phyloP scores from a whole-genome alignment of 306 rosid species.

The Cyclanthera cordifolia region DNA sequence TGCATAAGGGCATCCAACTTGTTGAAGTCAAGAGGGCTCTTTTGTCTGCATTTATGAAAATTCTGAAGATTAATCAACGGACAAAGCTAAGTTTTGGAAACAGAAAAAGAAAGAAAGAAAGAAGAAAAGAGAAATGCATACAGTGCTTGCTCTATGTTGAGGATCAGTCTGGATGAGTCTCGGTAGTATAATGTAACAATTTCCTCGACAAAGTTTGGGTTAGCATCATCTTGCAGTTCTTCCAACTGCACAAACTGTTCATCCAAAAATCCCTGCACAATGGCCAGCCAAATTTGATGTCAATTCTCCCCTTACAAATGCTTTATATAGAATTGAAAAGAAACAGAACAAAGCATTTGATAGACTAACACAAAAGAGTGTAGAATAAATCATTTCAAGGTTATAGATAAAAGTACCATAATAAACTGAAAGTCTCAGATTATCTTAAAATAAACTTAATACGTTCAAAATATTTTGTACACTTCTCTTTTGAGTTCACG shows the following conservation, averaged over 20 bases:
- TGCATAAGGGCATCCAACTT: constrained; percentile 67
- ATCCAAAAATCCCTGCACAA: constrained; percentile 56
- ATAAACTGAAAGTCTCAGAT: neutral
- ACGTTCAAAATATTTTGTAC: neutral
- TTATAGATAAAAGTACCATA: neutral
- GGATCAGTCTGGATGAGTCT: constrained; percentile 54
- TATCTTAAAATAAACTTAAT: neutral
- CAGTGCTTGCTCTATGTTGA: constrained; percentile 64
- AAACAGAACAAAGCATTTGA: neutral
- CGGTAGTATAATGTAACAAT: constrained; percentile 60
- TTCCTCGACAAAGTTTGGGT: constrained; percentile 89
- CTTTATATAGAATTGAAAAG: neutral
- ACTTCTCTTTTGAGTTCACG: neutral
- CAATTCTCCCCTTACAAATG: neutral
- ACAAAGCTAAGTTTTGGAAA: neutral
- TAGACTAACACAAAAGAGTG: neutral
- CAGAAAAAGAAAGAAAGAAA: neutral
- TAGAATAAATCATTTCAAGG: neutral
- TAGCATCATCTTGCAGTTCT: constrained; percentile 75
- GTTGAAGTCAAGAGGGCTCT: constrained; percentile 47
- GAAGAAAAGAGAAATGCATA: constrained; percentile 17
- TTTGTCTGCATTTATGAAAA: constrained; percentile 38
- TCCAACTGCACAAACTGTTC: constrained; percentile 84
- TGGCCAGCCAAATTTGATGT: neutral
- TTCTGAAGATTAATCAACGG: neutral